Conservation (phyloP, 148 eudicot genomes). For the Nepenthes mirabilis region DNA sequence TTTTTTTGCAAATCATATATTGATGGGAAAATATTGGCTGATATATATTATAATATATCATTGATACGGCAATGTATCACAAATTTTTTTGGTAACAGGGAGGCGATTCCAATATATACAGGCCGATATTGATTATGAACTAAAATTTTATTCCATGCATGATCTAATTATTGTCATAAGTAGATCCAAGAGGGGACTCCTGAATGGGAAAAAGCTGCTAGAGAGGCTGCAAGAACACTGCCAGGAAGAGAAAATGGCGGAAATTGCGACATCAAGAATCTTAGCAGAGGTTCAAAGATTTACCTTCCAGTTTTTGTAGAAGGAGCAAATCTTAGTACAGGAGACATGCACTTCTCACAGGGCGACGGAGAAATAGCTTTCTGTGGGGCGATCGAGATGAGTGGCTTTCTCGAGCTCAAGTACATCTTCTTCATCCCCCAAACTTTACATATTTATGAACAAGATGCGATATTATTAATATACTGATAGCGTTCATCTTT, state of each 20-base stretch:
- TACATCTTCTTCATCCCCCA: constrained; percentile 12
- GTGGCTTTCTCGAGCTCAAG: constrained; percentile 96
- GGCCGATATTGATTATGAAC: no score
- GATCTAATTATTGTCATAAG: constrained; percentile 1
- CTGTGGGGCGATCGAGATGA: constrained; percentile 99
- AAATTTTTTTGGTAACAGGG: no score
- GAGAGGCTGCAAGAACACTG: constrained; percentile 82
- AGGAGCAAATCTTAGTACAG: constrained; percentile 91
- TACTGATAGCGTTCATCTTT: no score
- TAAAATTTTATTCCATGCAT: no score
- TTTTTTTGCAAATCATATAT: no score
- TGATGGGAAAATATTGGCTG: no score
- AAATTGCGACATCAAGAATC: constrained; percentile 91
- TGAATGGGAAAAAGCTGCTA: constrained; percentile 74
- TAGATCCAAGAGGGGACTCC: constrained; percentile 56
- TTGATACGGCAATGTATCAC: no score
- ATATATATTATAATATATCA: no score
- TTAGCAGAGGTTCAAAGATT: constrained; percentile 81
- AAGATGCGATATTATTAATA: no score
- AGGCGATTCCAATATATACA: no score
- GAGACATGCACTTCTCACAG: constrained; percentile 98
- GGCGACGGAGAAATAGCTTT: constrained; percentile 92
- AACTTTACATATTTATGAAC: background rate
- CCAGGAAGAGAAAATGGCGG: constrained; percentile 99
- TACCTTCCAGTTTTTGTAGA: constrained; percentile 95